phyloP scores from a whole-genome alignment of 345 rosid genomes.

The Odontarrhena argentea region DNA sequence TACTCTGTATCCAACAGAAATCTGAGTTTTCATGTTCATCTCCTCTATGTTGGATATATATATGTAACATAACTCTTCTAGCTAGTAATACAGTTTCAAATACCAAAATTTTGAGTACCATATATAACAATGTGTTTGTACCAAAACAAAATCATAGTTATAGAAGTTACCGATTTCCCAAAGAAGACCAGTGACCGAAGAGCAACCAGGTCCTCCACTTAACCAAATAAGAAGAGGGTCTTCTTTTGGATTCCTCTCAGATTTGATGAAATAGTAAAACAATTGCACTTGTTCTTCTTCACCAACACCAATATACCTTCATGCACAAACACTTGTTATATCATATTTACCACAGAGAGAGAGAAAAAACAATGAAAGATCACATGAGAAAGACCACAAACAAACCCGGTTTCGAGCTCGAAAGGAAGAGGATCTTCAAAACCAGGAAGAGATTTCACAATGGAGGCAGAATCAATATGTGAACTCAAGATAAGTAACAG shows the following conservation, averaged over 20 bases:
- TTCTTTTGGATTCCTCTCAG: too few species aligned
- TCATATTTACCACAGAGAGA: slow-evolving; percentile 13
- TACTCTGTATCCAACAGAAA: too few species aligned
- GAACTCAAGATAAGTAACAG: not conserved
- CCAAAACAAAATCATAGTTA: not conserved
- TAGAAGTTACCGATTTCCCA: slow-evolving; percentile 50
- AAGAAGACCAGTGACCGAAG: slow-evolving; percentile 43
- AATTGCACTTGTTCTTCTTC: slow-evolving; percentile 42
- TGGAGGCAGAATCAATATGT: not conserved
- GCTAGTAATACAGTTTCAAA: too few species aligned
- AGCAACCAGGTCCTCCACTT: not conserved
- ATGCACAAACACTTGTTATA: slow-evolving; percentile 28
- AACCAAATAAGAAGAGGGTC: too few species aligned
- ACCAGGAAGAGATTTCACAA: slow-evolving; percentile 53
- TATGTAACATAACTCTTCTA: too few species aligned
- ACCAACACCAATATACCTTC: slow-evolving; percentile 33
- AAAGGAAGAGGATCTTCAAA: slow-evolving; percentile 59
- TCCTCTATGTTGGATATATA: too few species aligned
- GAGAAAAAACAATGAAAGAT: not conserved
- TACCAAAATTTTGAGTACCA: too few species aligned
- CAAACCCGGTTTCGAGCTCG: slow-evolving; percentile 6
- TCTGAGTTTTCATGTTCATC: too few species aligned
- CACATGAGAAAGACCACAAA: not conserved
- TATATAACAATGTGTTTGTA: too few species aligned
- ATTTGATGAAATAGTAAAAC: slow-evolving; percentile 52